Base-by-base conservation (phyloP, 2,329 filamentous ascomycete genomes). In the Monilinia polystroma region DNA sequence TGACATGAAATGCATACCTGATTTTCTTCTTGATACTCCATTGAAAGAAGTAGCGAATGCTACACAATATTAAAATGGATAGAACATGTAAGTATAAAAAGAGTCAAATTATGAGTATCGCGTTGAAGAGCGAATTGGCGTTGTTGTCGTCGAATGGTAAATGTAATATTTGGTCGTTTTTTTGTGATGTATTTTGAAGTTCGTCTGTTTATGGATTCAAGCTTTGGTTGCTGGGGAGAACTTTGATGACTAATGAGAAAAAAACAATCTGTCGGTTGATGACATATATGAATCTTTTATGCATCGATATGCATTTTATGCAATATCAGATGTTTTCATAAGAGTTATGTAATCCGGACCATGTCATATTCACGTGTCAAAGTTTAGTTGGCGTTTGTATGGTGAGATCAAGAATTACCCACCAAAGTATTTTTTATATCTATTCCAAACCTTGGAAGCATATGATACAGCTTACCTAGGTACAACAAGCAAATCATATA, bases 11-110 rank as follows among this genome's bases (percentile, higher is more conserved):
- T 35, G 20, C 51, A 23, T 72, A 75, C 73, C 67, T 69, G 68
- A 47, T 74, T 75, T 67, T 75, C 74, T 64, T 72, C 71, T 47
- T 67, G 58, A 54, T 68, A 69, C 26, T 75, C 73, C 72, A 75
- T 74, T 26, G 67, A 59, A 67, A 56, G n/a, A 52, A 53, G 71
- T 69, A 71, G 72, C 72, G 68, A 69, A 51, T 67, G 71, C 71
- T 70, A 73, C 70, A 67, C 60, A 60, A 57, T 62, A 67, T 67
- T 66, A 41, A 32, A 63, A 67, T 52, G 64, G 52, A 66, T 72
- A 73, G 70, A 60, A 60, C 71, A 73, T 73, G 70, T 64, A 71
- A 49, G n/a, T 7, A 38, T 56, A 38, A 55, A 51, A 67, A 47
- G 18, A 54, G 49, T 18, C 35, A 38, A 45, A 38, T n/a, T 20